phyloP scores from a whole-genome alignment of 495 filamentous ascomycete genomes.

The Aspergillus funiculosus region DNA sequence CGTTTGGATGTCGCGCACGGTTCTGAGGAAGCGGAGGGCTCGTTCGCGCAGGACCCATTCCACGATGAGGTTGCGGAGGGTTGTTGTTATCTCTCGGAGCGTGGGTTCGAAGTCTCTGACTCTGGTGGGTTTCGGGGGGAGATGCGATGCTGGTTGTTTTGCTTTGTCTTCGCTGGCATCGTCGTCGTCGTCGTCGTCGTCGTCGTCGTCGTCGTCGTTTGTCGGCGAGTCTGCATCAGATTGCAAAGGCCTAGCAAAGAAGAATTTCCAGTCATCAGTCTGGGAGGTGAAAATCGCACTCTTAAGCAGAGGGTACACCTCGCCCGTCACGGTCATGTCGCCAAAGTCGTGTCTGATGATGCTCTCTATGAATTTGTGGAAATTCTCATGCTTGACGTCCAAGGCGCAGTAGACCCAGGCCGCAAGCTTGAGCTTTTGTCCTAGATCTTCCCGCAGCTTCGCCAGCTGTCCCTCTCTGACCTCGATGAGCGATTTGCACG shows the following conservation, averaged over 20 bases:
- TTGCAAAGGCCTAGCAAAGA: conserved; percentile 2
- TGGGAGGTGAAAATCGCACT: conserved; percentile 7
- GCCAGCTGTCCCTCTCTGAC: conserved; percentile 27
- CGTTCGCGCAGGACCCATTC: conserved; percentile 29
- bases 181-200: background rate
- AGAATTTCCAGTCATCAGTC: conserved; percentile 24
- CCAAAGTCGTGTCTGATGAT: conserved; percentile 25
- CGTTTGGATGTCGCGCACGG: conserved; percentile 23
- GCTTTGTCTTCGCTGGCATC: background rate
- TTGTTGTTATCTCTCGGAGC: conserved; percentile 22
- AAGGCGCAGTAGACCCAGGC: conserved; percentile 30
- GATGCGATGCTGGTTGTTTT: conserved; percentile 1
- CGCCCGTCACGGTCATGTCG: conserved; percentile 19
- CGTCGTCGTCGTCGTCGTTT: background rate
- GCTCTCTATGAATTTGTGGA: conserved; percentile 22
- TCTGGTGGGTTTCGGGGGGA: conserved; percentile 12
- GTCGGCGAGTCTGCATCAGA: background rate
- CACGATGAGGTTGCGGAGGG: conserved; percentile 22
- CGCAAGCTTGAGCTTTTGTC: conserved; percentile 22
- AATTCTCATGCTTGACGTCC: conserved; percentile 14
- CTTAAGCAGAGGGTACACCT: conserved; percentile 15
- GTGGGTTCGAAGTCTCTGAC: conserved; percentile 14
- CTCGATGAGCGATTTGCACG: conserved; percentile 19
- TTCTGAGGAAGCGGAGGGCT: conserved; percentile 28
- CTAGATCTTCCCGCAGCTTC: conserved; percentile 27